Base-by-base conservation (phyloP, 2,329 filamentous ascomycete genomes). In the Venturia aucupariae region DNA sequence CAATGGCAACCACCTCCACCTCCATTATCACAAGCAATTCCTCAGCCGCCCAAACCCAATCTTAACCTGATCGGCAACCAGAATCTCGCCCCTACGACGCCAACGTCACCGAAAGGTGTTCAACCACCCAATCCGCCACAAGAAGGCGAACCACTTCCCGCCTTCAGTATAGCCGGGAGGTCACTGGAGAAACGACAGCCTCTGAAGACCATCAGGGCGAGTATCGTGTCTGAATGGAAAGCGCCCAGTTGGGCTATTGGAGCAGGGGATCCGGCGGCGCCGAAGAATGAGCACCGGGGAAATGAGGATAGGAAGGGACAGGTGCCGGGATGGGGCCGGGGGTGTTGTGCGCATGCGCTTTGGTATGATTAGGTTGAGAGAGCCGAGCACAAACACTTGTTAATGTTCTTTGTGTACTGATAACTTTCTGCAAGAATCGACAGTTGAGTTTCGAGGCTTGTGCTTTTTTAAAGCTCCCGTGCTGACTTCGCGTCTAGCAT, bases 191-290 rank as follows among this genome's bases (percentile, higher is more conserved):
- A 62, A 13, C 5, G 48, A 57, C 44, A 63, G 19, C 22, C 24
- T 5, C 19, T 54, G 19, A 41, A 22, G 15, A 57, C 2, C 15
- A 46, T 63, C 22, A 41, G 61, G 19, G 44, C 61, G 10, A 57
- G 32, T 39, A 63, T 63, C 39, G 61, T 63, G 42, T 13, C 46
- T 10, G 61, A 63, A 46, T 63, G 61, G 61, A 54, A 41, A 35
- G 61, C 61, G n/a, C 61, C 61, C 4, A 17, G 7, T 22, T 32
- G 35, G 27, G 44, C 48, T 13, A 46, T 63, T 39, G 61, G 61
- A 8, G 24, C 2, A n/a, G 60, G 60, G 10, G 60, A 62, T 62
- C 60, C 60, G 24, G 39, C 39, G n/a, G 60, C 60, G 60, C 60
- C 60, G 22, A 44, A n/a, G 60, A 30, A 10, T 4, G n/a, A n/a